These are phyloP conservation scores for Tuber borchii DNA, from an alignment of 495 filamentous ascomycete species.

Conservation along the genomic window DNA sequence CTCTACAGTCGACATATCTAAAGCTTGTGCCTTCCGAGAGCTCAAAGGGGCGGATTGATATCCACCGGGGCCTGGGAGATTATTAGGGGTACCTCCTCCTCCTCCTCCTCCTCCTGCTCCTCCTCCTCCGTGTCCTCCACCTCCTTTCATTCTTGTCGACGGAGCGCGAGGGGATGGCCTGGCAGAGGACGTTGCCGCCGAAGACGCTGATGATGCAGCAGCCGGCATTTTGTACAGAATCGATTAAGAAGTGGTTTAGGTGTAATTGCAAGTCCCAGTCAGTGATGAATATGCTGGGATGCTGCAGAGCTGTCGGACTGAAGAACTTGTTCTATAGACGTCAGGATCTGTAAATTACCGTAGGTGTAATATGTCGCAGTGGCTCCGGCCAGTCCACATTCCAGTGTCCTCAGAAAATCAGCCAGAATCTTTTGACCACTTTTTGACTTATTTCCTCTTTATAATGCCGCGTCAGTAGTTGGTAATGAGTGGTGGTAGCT, in stretches of 20 bases:
- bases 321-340: background rate
- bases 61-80: conserved; percentile 34
- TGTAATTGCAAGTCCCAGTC: background rate
- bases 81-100: conserved; percentile 27
- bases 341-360: background rate
- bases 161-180: conserved; percentile 41
- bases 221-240: conserved; percentile 28
- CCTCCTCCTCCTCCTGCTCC: conserved; percentile 32
- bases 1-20: conserved; percentile 88
- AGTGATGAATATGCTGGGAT: background rate
- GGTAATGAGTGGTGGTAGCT: background rate
- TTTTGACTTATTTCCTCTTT: background rate
- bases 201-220: conserved; percentile 38
- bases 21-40: conserved; percentile 60
- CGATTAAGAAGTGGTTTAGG: background rate
- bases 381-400: conserved; percentile 6
- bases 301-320: background rate
- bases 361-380: conserved; percentile 11
- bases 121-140: conserved; percentile 28
- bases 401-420: background rate
- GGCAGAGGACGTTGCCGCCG: conserved; percentile 41
- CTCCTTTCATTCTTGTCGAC: conserved; percentile 41
- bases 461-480: background rate
- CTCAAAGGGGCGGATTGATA: conserved; percentile 53
- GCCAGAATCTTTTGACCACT: background rate